Evolutionary conservation across 2,329 filamentous ascomycete genomes (phyloP).

Genomic region (Penicillium sp.): DNA sequence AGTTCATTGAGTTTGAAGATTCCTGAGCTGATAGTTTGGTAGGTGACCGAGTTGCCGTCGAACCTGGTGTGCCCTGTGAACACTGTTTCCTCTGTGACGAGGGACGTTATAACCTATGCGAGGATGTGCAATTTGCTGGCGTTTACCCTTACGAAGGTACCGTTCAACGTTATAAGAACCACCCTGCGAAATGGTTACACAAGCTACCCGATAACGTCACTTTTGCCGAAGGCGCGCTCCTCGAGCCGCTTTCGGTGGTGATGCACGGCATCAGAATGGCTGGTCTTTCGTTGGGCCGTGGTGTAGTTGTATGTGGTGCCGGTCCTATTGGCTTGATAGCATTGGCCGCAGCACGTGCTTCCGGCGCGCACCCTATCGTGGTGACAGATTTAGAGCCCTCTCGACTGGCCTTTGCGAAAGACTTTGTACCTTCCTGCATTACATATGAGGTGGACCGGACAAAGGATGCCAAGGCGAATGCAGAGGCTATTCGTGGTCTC

Average conservation of each 20-base stretch:
- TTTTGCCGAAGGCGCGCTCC: conserved; percentile 60
- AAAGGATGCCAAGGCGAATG: conserved; percentile 51
- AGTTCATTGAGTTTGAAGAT: neutral
- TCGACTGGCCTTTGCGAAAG: conserved; percentile 57
- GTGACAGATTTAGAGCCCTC: conserved; percentile 61
- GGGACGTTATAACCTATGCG: conserved; percentile 64
- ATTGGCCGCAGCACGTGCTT: conserved; percentile 57
- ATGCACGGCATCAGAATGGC: conserved; percentile 59
- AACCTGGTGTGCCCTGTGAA: conserved; percentile 64
- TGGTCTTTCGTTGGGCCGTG: conserved; percentile 54
- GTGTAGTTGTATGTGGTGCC: conserved; percentile 59
- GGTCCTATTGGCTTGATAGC: conserved; percentile 63
- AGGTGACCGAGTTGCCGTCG: conserved; percentile 65
- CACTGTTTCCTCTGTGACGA: conserved; percentile 58
- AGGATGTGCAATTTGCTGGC: conserved; percentile 60
- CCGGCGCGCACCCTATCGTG: conserved; percentile 62
- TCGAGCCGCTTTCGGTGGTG: conserved; percentile 64
- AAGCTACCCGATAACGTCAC: conserved; percentile 55
- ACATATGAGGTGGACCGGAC: conserved; percentile 55
- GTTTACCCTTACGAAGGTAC: conserved; percentile 62
- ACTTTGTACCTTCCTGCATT: conserved; percentile 54
- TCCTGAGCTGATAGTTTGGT: neutral
- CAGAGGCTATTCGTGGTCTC: conserved; percentile 52
- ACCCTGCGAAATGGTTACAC: conserved; percentile 61
- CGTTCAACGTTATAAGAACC: conserved; percentile 61